A percentile compares a stretch with the other conserved stretches of the same genome.
These are phyloP conservation scores for Boletus reticuloceps DNA, from an alignment of 768 basidiomycete genomes.

Conservation along the genomic window DNA sequence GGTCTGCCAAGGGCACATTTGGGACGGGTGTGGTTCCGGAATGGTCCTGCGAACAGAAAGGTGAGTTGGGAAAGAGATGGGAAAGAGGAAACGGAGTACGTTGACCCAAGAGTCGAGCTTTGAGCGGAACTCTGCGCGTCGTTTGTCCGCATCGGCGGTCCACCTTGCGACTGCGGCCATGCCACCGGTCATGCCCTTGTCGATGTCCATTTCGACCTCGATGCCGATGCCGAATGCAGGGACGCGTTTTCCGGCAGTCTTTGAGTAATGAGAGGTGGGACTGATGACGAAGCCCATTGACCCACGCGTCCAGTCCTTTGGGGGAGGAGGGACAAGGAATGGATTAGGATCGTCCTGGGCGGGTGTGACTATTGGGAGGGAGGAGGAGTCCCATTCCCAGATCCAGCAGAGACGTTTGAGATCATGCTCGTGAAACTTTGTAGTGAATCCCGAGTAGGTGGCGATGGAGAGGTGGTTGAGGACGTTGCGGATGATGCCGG, in stretches of 20 bases:
- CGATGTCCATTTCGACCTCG: conserved; percentile 82
- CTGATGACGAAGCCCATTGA: conserved; percentile 77
- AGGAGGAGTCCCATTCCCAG: conserved; percentile 80
- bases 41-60: conserved; percentile 47
- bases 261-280: conserved; percentile 71
- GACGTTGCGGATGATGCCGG: conserved; percentile 73
- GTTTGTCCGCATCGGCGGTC: conserved; percentile 67
- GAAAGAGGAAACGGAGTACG: conserved; percentile 35
- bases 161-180: conserved; percentile 89
- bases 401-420: conserved; percentile 79
- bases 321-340: conserved; percentile 52
- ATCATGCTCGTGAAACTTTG: conserved; percentile 66
- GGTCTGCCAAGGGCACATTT: conserved; percentile 58
- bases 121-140: conserved; percentile 52
- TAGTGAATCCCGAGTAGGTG: conserved; percentile 64
- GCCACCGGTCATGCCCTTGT: conserved; percentile 75
- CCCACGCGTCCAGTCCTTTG: conserved; percentile 75
- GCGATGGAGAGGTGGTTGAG: conserved; percentile 72
- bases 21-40: conserved; percentile 43
- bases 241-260: conserved; percentile 59
- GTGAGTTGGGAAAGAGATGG: conserved; percentile 3
- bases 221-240: conserved; percentile 85
- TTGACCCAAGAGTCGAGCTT: conserved; percentile 67
- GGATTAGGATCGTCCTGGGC: conserved; percentile 66
- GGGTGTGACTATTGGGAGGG: conserved; percentile 27